phyloP scores from a whole-genome alignment of 2,329 filamentous ascomycete genomes.

The Stagonosporopsis cucurbitacearum region DNA sequence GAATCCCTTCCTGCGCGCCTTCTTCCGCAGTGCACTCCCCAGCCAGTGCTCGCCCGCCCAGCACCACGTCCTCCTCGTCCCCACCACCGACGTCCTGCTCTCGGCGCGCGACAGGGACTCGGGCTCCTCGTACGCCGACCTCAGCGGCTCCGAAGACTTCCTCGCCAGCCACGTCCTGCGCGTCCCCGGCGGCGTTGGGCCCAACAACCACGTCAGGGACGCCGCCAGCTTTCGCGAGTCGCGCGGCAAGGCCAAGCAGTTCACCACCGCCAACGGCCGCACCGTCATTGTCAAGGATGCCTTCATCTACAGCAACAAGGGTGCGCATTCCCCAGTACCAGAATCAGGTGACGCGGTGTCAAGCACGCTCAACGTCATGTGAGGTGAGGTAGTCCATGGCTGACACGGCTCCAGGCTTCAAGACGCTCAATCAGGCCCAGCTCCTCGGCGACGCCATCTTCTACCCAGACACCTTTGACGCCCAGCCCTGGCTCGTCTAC shows the following conservation, averaged over 20 bases:
- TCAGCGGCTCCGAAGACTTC: conserved; percentile 91
- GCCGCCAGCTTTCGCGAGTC: conserved; percentile 73
- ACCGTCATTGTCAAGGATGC: conserved; percentile 95
- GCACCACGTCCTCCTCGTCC: conserved; percentile 92
- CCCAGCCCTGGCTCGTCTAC: conserved; percentile 94
- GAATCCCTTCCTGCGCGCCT: conserved; percentile 98
- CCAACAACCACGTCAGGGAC: conserved; percentile 58
- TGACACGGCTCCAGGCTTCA: conserved; percentile 73
- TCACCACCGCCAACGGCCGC: conserved; percentile 88
- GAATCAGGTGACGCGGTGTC: too few relatives aligned
- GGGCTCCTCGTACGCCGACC: conserved; percentile 75
- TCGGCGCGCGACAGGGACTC: conserved; percentile 87
- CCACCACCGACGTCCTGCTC: conserved; percentile 89
- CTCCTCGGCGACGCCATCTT: conserved; percentile 83
- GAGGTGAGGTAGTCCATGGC: too few relatives aligned
- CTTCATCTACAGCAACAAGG: conserved; percentile 95
- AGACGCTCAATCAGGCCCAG: conserved; percentile 86
- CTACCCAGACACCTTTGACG: conserved; percentile 87
- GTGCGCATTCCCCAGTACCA: conserved; percentile 53
- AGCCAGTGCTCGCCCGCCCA: conserved; percentile 90
- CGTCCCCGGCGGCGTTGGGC: conserved; percentile 65
- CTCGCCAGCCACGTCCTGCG: conserved; percentile 95
- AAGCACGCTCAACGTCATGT: too few relatives aligned
- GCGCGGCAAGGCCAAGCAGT: conserved; percentile 92
- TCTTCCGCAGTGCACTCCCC: conserved; percentile 94